Conservation (phyloP, 306 rosid genomes). For the Begonia fuchsioides region DNA sequence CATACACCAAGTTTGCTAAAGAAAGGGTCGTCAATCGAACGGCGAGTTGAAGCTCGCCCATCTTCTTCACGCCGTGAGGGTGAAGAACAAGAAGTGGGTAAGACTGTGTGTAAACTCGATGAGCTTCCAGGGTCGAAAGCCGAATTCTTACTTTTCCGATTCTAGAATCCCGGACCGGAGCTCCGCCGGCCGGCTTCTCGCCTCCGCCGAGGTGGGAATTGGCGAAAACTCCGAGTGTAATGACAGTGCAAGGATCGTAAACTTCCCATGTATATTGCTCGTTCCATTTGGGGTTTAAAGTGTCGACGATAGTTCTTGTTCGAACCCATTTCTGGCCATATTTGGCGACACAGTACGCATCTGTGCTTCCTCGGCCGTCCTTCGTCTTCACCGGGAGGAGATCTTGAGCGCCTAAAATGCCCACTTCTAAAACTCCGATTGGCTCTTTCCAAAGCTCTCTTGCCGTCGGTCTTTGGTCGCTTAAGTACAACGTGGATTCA, state of each 20-base stretch:
- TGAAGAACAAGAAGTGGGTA: not conserved
- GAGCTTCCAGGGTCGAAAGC: not conserved
- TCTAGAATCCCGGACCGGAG: slow-evolving; percentile 38
- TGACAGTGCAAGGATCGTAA: slow-evolving; percentile 84
- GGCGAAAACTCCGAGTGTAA: slow-evolving; percentile 74
- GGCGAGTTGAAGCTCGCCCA: not conserved
- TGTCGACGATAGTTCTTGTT: slow-evolving; percentile 73
- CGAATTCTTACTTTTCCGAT: slow-evolving; percentile 52
- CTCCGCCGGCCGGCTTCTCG: not conserved
- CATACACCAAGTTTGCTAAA: not conserved
- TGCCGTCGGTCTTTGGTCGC: slow-evolving; percentile 87
- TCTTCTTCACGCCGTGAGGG: not conserved
- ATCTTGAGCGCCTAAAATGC: slow-evolving; percentile 69
- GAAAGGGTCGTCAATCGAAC: not conserved
- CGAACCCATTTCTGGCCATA: slow-evolving; percentile 94
- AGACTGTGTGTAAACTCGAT: not conserved
- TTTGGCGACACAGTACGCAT: slow-evolving; percentile 76
- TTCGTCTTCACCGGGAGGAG: slow-evolving; percentile 95
- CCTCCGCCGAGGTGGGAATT: slow-evolving; percentile 62
- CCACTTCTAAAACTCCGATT: slow-evolving; percentile 72
- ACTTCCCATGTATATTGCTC: slow-evolving; percentile 98
- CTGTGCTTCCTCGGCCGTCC: slow-evolving; percentile 58
- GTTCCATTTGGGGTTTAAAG: slow-evolving; percentile 75
- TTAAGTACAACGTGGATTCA: slow-evolving; percentile 75
- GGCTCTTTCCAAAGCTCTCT: slow-evolving; percentile 91